phyloP scores from a whole-genome alignment of 257 asterid genomes.

The Solanum piurae region DNA sequence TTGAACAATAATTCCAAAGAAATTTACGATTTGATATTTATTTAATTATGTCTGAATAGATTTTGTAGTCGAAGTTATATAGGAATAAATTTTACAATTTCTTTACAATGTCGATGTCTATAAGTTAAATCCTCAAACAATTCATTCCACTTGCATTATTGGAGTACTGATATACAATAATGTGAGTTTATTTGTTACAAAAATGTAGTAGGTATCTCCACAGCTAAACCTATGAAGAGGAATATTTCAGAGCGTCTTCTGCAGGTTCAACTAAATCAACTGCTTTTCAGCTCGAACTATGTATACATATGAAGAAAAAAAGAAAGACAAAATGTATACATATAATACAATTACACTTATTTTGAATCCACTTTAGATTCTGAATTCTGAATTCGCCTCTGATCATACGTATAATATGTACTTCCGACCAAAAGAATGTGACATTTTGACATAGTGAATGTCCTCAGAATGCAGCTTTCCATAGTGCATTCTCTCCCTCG shows the following conservation, averaged over 20 bases:
- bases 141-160: not conserved
- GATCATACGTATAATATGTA: not conserved
- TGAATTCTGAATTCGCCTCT: not conserved
- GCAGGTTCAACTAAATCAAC: not conserved
- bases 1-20: not conserved
- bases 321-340: not conserved
- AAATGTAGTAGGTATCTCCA: conserved; percentile 38
- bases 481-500: conserved; percentile 57
- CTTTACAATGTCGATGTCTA: not conserved
- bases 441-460: not conserved
- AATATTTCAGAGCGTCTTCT: not conserved
- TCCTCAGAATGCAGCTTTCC: conserved; percentile 55
- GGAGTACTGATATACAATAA: not conserved
- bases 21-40: not conserved
- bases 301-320: not conserved
- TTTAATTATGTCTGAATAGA: not conserved
- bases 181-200: conserved; percentile 6
- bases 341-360: not conserved
- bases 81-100: not conserved
- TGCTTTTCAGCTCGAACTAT: not conserved
- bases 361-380: not conserved
- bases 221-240: not conserved
- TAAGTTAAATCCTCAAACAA: not conserved
- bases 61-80: not conserved
- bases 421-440: not conserved